Base-by-base conservation (phyloP, 306 rosid genomes). In the Clitoria ternatea region DNA sequence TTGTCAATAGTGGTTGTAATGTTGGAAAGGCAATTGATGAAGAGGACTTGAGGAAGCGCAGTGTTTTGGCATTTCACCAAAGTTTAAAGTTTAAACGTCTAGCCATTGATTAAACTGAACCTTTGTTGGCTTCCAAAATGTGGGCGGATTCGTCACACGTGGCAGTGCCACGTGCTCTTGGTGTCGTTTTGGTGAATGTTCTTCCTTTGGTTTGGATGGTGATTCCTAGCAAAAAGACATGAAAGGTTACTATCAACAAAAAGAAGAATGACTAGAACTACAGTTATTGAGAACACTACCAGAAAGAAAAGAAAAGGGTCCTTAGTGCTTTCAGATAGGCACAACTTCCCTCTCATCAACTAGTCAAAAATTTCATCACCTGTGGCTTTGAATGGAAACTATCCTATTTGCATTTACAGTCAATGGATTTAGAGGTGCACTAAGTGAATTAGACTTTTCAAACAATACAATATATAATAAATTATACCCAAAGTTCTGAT, bases 271-370 rank as follows among this genome's bases (percentile, higher is more conserved):
- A 70, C 65, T 75, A 39, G 29, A 77, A 52, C 74, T 72, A 73
- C 61, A 48, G 61, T 50, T 32, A 20, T 13, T 52, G 22, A 15
- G n/a, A 29, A 61, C 23, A 61, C 50, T 32, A 4, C n/a, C n/a
- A n/a, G n/a, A n/a, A n/a, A n/a, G n/a, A n/a, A n/a, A n/a, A n/a
- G n/a, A 57, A 39, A 32, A 79, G 19, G 24, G 26, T 61, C 57
- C 48, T 63, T 26, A 69, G 77, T 72, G 84, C 77, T 80, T 83
- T 80, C 70, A 73, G 87, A 83, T 83, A 75, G 70, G 72, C 79
- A 67, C 80, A 5, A 70, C 22, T 75, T 86, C 84, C 68, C 74
- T 80, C 71, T 86, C 87, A 68, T 39, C 9, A 54, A 4, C 27
- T 43, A 3, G 84, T 83, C 85, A 72, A 83, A 83, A 73, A 7